phyloP scores from a whole-genome alignment of 805 yeast species.

The Schizosaccharomyces japonicus region DNA sequence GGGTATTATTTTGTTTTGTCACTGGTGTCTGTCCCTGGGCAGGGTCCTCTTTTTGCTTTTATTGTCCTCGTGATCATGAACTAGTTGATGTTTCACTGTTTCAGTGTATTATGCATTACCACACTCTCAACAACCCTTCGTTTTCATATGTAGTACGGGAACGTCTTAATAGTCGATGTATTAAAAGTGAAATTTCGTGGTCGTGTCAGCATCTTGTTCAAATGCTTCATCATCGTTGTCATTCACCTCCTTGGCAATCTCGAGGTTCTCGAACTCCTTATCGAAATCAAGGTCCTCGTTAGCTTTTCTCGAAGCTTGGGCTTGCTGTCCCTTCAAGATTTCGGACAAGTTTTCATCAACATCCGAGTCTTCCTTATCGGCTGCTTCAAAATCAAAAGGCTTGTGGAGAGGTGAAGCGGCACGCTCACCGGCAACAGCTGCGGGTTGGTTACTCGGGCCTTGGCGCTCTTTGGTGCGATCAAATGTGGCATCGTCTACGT shows the following conservation, averaged over 20 bases:
- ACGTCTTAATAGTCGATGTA: too few species aligned
- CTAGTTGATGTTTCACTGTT: too few species aligned
- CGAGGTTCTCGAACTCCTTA: neutral
- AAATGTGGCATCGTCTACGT: neutral
- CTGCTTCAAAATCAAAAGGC: constrained; percentile 1
- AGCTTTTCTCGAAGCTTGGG: neutral
- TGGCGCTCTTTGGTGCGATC: neutral
- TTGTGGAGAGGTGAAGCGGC: neutral
- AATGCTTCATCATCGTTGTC: neutral
- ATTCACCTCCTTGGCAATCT: neutral
- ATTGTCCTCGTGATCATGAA: too few species aligned
- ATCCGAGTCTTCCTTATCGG: constrained; percentile 1
- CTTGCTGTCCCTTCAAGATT: neutral
- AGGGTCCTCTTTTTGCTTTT: too few species aligned
- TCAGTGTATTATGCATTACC: too few species aligned
- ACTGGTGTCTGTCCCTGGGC: too few species aligned
- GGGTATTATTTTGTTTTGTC: too few species aligned
- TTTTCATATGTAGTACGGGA: too few species aligned
- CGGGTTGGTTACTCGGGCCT: neutral
- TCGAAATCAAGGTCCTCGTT: neutral
- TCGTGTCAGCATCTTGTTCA: neutral
- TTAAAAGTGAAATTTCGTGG: too few species aligned
- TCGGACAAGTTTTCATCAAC: neutral
- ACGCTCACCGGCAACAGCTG: neutral
- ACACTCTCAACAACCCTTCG: too few species aligned